Evolutionary conservation across 164 flowering plant species (phyloP).

Genomic region (Santalum album): DNA sequence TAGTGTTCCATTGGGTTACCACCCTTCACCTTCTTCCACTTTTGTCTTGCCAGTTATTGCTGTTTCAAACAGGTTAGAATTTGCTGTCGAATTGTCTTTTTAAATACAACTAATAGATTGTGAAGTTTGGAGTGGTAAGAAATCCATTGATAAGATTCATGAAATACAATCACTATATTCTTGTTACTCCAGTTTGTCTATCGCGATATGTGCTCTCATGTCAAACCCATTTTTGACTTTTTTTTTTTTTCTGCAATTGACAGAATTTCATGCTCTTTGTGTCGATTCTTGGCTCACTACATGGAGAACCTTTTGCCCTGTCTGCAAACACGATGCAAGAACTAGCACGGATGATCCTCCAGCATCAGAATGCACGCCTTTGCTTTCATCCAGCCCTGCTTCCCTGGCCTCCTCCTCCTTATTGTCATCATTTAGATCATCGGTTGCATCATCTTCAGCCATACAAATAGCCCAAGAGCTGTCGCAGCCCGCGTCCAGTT

Average conservation of each 20-base stretch:
- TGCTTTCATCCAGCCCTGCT: conserved; percentile 55
- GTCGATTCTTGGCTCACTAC: conserved; percentile 95
- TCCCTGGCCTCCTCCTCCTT: conserved; percentile 43
- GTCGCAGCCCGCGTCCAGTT: conserved; percentile 25
- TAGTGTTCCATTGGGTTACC: too few species aligned
- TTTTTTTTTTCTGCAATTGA: background rate
- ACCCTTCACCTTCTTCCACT: too few species aligned
- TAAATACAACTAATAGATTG: too few species aligned
- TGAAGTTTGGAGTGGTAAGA: too few species aligned
- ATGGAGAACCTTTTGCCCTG: conserved; percentile 99
- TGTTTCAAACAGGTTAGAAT: too few species aligned
- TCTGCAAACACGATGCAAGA: conserved; percentile 97
- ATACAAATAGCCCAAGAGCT: conserved; percentile 49
- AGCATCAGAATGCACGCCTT: conserved; percentile 89
- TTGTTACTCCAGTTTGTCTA: too few species aligned
- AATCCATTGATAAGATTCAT: too few species aligned
- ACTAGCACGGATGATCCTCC: conserved; percentile 63
- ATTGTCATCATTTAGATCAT: conserved; percentile 53
- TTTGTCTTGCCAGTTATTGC: too few species aligned
- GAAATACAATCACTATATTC: too few species aligned
- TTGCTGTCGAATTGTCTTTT: too few species aligned
- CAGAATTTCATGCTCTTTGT: conserved; percentile 95
- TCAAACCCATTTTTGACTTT: background rate
- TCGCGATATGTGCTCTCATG: too few species aligned
- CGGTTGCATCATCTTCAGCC: too few species aligned